Evolutionary conservation across 441 rosid species (phyloP), one percentile per base, ranked within the genome.

Genomic region (Populus hybrid): DNA sequence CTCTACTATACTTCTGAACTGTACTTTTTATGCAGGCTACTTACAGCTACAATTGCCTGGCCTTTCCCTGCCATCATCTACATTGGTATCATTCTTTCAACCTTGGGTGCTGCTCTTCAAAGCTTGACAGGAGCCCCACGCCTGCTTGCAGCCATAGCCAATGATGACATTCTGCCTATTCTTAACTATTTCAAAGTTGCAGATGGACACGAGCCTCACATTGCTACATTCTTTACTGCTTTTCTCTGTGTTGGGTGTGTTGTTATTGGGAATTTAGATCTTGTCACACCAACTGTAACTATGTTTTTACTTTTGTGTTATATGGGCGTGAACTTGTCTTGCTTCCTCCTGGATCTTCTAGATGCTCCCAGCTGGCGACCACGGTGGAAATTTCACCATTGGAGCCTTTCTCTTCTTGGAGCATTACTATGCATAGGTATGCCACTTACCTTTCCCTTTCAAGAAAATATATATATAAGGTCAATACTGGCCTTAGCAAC

Each of bases 291-390:
- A 9, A 89, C 98, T 40, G 81, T 94, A 81, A 94, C 99, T 75
- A 96, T 96, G 99, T 96, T 96, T 89, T 94, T 89, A 87, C 97
- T 94, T 77, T 85, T 96, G 73, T 96, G 99, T 83, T 96, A 96
- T 86, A 34, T 94, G 71, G 99, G 99, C 70, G 99, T 96, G 84
- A 96, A 96, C 88, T 85, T 96, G 88, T 96, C 98, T 79, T 96
- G 99, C 89, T 96, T 94, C 90, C 98, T 96, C 81, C 90, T 96
- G 76, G 99, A 94, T 87, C 96, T 96, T 88, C 92, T 96, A 57
- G 99, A 96, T 89, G 98, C 99, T 83, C 99, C 99, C 73, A 96
- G 99, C 85, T 96, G 99, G 99, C 98, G 98, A 76, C 99, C 99
- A 70, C 87, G 99, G 82, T 96, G 99, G 98, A 94, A 96, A 81